phyloP scores from a whole-genome alignment of 306 rosid species.

The Vigna hirtella region DNA sequence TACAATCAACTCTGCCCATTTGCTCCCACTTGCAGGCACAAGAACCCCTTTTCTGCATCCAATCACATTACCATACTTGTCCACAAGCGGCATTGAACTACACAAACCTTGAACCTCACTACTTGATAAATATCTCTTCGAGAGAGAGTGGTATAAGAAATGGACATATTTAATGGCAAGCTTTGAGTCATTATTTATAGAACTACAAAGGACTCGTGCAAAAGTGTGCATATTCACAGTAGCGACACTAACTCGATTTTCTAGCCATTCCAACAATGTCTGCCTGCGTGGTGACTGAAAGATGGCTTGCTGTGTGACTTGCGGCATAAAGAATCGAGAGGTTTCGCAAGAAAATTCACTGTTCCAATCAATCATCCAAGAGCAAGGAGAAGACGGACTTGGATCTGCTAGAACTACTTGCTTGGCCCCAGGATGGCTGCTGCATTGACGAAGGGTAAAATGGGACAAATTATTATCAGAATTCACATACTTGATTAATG shows the following conservation, averaged over 20 bases:
- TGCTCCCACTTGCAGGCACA: slow-evolving; percentile 73
- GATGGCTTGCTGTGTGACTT: slow-evolving; percentile 58
- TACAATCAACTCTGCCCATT: slow-evolving; percentile 66
- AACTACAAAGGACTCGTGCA: slow-evolving; percentile 43
- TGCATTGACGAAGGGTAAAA: slow-evolving; percentile 48
- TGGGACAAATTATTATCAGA: slow-evolving; percentile 47
- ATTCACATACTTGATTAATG: slow-evolving; percentile 59
- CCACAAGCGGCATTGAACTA: slow-evolving; percentile 63
- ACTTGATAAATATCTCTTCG: slow-evolving; percentile 28
- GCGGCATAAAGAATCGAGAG: slow-evolving; percentile 59
- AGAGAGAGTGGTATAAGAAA: slow-evolving; percentile 62
- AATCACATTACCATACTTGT: slow-evolving; percentile 53
- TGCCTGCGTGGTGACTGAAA: not conserved
- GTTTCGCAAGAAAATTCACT: slow-evolving; percentile 45
- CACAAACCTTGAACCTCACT: slow-evolving; percentile 39
- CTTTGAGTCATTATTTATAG: slow-evolving; percentile 30
- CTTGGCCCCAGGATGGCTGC: not conserved
- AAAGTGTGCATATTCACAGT: slow-evolving; percentile 31
- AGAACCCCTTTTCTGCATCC: slow-evolving; percentile 46
- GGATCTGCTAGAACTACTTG: slow-evolving; percentile 42
- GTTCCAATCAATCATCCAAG: slow-evolving; percentile 71
- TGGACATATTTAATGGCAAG: slow-evolving; percentile 55
- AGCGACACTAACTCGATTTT: slow-evolving; percentile 23
- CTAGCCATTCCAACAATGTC: slow-evolving; percentile 58
- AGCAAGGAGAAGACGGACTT: slow-evolving; percentile 28